A percentile compares a stretch with the other conserved stretches of the same genome.
These are phyloP conservation scores for Phaffomyces antillensis DNA, from an alignment of 805 yeast species.

Conservation along the genomic window DNA sequence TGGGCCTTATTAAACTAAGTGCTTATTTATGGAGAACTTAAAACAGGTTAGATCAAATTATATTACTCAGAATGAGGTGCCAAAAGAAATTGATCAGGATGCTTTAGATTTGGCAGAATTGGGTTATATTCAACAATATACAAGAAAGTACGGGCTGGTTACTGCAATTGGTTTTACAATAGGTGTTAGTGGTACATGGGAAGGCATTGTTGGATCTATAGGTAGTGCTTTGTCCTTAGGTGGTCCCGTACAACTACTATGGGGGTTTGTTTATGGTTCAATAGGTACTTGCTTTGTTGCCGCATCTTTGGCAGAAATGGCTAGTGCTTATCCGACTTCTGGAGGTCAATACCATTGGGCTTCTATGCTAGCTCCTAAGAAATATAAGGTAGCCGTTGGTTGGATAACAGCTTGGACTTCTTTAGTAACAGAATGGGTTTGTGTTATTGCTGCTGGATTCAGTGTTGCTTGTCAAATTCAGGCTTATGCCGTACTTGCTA, in stretches of 20 bases:
- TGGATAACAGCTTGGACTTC: not conserved
- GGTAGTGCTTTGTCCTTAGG: not conserved
- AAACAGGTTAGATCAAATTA: not conserved
- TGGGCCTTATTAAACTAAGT: not conserved
- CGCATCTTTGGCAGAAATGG: not conserved
- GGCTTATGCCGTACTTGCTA: not conserved
- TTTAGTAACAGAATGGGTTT: not conserved
- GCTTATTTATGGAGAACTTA: not conserved
- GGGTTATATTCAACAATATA: not conserved
- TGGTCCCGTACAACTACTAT: not conserved
- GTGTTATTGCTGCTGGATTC: not conserved
- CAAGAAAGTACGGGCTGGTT: not conserved
- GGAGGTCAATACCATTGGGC: not conserved
- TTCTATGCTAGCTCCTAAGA: not conserved
- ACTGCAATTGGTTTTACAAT: not conserved
- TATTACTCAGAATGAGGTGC: not conserved
- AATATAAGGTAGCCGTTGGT: not conserved
- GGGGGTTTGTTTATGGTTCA: not conserved
- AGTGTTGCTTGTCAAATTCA: not conserved
- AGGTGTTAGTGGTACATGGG: not conserved
- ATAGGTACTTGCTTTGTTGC: not conserved
- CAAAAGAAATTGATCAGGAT: not conserved
- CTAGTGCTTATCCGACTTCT: not conserved
- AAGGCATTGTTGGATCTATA: not conserved
- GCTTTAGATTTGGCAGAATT: not conserved